A percentile compares a stretch with the other conserved stretches of the same genome.
Conservation (phyloP, 768 basidiomycete genomes). For the Scleroderma citrinum region DNA sequence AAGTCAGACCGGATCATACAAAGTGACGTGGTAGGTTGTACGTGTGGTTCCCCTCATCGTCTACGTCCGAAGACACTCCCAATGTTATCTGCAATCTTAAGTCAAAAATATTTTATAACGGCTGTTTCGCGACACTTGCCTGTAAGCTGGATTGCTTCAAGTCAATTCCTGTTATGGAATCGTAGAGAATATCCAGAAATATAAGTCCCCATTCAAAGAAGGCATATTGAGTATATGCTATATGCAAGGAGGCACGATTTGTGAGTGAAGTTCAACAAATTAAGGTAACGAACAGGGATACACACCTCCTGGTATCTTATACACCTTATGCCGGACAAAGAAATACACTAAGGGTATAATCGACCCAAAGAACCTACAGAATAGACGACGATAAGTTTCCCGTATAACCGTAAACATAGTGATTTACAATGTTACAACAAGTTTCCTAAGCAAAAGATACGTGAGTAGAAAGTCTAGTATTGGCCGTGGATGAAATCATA, state of each 20-base stretch:
- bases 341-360: constrained; percentile 76
- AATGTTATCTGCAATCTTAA: constrained; percentile 13
- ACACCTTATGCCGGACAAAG: constrained; percentile 81
- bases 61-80: constrained; percentile 23
- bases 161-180: constrained; percentile 60
- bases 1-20: constrained; percentile 23
- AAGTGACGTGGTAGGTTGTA: constrained; percentile 41
- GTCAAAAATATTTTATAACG: background rate
- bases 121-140: constrained; percentile 28
- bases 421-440: constrained; percentile 43
- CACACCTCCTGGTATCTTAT: constrained; percentile 72
- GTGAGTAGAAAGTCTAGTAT: background rate
- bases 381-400: background rate
- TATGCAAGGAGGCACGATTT: background rate
- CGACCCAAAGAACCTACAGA: constrained; percentile 59
- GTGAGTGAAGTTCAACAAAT: background rate
- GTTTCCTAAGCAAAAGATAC: constrained; percentile 33
- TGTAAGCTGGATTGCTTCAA: constrained; percentile 49
- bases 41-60: constrained; percentile 31
- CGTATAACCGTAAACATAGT: constrained; percentile 13
- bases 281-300: background rate
- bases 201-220: constrained; percentile 89
- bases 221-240: constrained; percentile 82
- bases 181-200: constrained; percentile 64
- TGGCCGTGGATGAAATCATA: constrained; percentile 20